These are phyloP conservation scores for Copromyces sp. DNA, from an alignment of 495 filamentous ascomycete species.

Conservation along the genomic window DNA sequence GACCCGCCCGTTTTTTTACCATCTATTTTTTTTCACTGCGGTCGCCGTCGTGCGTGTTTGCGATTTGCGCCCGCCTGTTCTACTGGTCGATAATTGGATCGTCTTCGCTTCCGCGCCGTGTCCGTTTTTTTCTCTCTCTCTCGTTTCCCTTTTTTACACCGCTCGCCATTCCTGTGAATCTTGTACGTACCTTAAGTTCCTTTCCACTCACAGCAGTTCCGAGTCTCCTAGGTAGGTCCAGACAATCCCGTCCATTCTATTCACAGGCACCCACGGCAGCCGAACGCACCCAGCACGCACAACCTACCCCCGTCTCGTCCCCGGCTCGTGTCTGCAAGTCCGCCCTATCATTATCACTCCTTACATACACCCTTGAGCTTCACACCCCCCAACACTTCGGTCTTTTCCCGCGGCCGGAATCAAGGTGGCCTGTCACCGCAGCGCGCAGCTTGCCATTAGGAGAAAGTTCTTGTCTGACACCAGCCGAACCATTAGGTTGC, in stretches of 20 bases:
- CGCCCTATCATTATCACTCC: background rate
- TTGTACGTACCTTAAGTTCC: background rate
- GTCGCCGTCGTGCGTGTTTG: background rate
- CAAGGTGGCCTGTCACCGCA: background rate
- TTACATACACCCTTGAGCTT: background rate
- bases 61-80: background rate
- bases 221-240: background rate
- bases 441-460: background rate
- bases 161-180: background rate
- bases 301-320: conserved; percentile 8
- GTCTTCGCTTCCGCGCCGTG: conserved; percentile 10
- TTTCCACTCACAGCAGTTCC: background rate
- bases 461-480: background rate
- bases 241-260: background rate
- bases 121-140: conserved; percentile 10
- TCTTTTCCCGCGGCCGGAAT: background rate
- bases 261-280: background rate
- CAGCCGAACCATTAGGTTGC: background rate
- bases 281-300: background rate
- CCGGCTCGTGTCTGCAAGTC: conserved; percentile 10
- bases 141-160: conserved; percentile 11
- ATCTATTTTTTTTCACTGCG: conserved; percentile 13
- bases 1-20: conserved; percentile 13
- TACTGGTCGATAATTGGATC: background rate
- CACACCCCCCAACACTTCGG: background rate